Conservation (phyloP, 129 eudicot genomes). For the Helichrysum umbraculigerum region DNA sequence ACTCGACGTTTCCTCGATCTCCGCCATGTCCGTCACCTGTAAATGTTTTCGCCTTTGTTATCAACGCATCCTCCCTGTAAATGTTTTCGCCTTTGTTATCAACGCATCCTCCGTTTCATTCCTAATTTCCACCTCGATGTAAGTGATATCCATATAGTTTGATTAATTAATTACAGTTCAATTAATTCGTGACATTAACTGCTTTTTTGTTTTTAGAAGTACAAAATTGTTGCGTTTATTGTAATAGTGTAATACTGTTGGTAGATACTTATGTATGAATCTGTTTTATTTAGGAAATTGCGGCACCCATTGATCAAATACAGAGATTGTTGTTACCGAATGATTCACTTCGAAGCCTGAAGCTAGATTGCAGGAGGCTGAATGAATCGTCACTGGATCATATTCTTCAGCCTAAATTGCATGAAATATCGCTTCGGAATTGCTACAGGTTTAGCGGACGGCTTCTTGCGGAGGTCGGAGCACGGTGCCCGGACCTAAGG, state of each 20-base stretch:
- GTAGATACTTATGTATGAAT: not conserved
- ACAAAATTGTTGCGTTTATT: too few species aligned
- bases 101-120: conserved; percentile 57
- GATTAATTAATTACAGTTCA: not conserved
- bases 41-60: too few species aligned
- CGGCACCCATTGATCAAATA: conserved; percentile 63
- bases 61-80: too few species aligned
- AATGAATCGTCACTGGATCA: conserved; percentile 66
- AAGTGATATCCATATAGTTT: conserved; percentile 8
- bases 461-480: conserved; percentile 70
- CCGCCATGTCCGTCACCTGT: conserved; percentile 76
- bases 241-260: too few species aligned
- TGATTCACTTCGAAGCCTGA: conserved; percentile 56
- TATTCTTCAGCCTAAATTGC: conserved; percentile 71
- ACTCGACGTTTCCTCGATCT: conserved; percentile 81
- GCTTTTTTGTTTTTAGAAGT: too few species aligned
- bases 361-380: conserved; percentile 78
- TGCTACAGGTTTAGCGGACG: conserved; percentile 78
- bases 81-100: conserved; percentile 54
- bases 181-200: too few species aligned
- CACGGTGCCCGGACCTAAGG: conserved; percentile 71
- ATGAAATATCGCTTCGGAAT: conserved; percentile 66
- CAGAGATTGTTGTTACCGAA: conserved; percentile 60
- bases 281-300: conserved; percentile 53
- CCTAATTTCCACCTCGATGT: conserved; percentile 81